These are phyloP conservation scores for Hirschfeldia incana DNA, from an alignment of 345 rosid genomes.

Conservation along the genomic window DNA sequence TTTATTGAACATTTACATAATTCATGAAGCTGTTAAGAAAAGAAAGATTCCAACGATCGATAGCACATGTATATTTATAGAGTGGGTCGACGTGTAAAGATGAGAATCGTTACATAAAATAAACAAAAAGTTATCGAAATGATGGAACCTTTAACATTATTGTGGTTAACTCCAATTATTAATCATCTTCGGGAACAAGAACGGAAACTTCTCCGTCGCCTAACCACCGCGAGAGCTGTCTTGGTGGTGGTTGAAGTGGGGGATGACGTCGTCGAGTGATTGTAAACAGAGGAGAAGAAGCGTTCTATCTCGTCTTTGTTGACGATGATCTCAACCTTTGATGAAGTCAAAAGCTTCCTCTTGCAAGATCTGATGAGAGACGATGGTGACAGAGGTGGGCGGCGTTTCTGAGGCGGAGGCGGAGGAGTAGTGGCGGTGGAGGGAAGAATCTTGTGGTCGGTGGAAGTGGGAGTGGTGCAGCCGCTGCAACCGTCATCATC, in stretches of 20 bases:
- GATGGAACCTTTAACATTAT: conserved; percentile 34
- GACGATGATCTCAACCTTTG: conserved; percentile 32
- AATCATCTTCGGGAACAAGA: conserved; percentile 35
- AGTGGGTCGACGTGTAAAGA: conserved; percentile 43
- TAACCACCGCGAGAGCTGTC: conserved; percentile 21
- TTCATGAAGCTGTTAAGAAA: not conserved
- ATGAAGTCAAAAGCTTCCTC: conserved; percentile 37
- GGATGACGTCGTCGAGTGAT: conserved; percentile 20
- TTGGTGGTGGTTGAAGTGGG: not conserved
- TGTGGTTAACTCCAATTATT: conserved; percentile 19
- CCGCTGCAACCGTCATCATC: conserved; percentile 29
- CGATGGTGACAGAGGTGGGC: conserved; percentile 21
- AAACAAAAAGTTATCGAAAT: conserved; percentile 26
- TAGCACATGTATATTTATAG: conserved; percentile 34
- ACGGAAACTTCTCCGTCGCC: conserved; percentile 37
- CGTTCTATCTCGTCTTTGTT: conserved; percentile 37
- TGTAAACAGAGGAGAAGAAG: conserved; percentile 34
- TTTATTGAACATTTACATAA: conserved; percentile 1
- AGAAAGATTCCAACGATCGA: conserved; percentile 33
- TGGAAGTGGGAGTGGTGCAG: conserved; percentile 41
- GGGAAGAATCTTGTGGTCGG: conserved; percentile 41
- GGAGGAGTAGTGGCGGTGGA: conserved; percentile 41
- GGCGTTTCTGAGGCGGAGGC: conserved; percentile 39
- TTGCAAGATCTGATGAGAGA: conserved; percentile 38
- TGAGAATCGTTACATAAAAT: conserved; percentile 29